Conservation (phyloP, 2,329 filamentous ascomycete genomes). For the Colletotrichum tamarilloi region DNA sequence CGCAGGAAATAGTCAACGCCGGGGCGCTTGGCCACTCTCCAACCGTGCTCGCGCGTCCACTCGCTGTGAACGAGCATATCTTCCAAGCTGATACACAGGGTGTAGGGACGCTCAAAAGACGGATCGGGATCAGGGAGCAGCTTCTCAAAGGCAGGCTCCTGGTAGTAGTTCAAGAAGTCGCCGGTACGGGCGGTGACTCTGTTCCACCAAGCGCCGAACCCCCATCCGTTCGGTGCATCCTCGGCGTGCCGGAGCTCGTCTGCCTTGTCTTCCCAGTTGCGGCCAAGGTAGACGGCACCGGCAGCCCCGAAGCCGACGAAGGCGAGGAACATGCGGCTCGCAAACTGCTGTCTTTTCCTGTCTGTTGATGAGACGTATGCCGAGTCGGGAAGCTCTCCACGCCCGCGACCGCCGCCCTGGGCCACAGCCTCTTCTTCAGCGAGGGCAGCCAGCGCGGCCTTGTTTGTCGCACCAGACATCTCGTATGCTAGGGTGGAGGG, state of each 20-base stretch:
- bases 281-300: conserved; percentile 80
- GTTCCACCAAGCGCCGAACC: conserved; percentile 79
- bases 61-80: conserved; percentile 95
- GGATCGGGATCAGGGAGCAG: conserved; percentile 86
- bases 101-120: conserved; percentile 86
- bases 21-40: conserved; percentile 93
- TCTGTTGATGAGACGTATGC: conserved; percentile 94
- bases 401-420: conserved; percentile 61
- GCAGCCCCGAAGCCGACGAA: conserved; percentile 67
- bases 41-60: conserved; percentile 94
- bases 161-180: conserved; percentile 89
- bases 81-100: conserved; percentile 90
- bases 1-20: conserved; percentile 97
- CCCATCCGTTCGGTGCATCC: conserved; percentile 85
- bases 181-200: conserved; percentile 80
- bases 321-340: conserved; percentile 77
- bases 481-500: conserved; percentile 90
- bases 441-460: conserved; percentile 37
- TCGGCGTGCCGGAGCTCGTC: conserved; percentile 74
- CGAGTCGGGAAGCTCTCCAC: conserved; percentile 77
- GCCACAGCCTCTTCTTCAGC: conserved; percentile 50
- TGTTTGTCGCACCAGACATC: conserved; percentile 54
- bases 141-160: conserved; percentile 94
- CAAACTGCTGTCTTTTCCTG: conserved; percentile 79
- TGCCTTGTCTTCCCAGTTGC: conserved; percentile 87